Base-by-base conservation (phyloP, 2,329 filamentous ascomycete species). In the Alternaria metachromatica region DNA sequence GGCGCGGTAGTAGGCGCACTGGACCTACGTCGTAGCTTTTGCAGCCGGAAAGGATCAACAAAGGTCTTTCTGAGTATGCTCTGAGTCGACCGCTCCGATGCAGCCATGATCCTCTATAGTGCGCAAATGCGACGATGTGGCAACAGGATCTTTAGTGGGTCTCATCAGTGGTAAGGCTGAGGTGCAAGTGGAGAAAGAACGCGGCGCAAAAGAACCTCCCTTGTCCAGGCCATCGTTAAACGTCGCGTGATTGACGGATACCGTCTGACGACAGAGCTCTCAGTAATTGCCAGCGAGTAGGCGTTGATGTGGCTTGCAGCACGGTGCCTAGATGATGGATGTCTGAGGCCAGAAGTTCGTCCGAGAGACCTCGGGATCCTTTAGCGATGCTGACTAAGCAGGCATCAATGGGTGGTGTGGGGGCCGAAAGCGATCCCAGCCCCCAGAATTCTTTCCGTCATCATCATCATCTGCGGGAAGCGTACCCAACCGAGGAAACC, bases 11-110 rank as follows among this genome's bases (percentile, higher is more conserved):
- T 13, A 11, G 64, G 51, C 5, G 28, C 53, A 8, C 28, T 55
- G 12, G 55, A 50, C 18, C 55, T 46, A 46, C 57, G 55, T 41
- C 49, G 59, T 12, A 51, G 26, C 37, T 50, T 60, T 7, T 51
- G 26, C 10, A 37, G 18, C 20, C 55, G 58, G 28, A 66, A 64
- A 3, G 62, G 56, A 10, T 55, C n/a, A 15, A 59, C 49, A 8
- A 66, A 56, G 8, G 57, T 48, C 20, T 61, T 64, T 9, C 50
- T 64, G 1, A 66, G 33, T 51, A 55, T 21, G 8, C 33, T 55
- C 25, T 54, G 60, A 25, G 41, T 63, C 7, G 44, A 9, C 15
- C 30, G 10, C 4, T 55, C 55, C 5, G 60, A 4, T 37, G 15
- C 15, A 12, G 25, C n/a, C 60, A 63, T 60, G 18, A 26, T 55